Evolutionary conservation across 1,284 basidiomycete genomes (phyloP).

Genomic region (Amylostereum chailletii): DNA sequence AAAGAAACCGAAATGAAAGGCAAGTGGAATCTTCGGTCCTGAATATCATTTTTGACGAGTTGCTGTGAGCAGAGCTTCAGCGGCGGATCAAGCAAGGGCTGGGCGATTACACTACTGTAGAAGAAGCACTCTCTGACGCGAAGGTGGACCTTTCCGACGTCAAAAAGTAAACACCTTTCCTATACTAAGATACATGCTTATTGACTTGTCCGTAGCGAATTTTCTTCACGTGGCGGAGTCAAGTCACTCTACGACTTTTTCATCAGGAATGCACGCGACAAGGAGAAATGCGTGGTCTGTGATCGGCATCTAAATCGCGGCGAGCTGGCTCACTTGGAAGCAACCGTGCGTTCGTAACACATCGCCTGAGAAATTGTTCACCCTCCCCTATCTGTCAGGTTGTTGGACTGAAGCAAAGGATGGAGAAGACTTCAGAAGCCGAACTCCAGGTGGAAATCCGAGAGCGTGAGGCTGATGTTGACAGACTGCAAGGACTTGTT

Average conservation of each 20-base stretch:
- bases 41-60: background rate
- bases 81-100: background rate
- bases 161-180: too few relatives aligned
- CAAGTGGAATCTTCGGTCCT: slow-evolving; percentile 22
- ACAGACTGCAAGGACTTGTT: slow-evolving; percentile 46
- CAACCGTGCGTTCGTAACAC: slow-evolving; percentile 39
- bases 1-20: slow-evolving; percentile 61
- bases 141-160: too few relatives aligned
- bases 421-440: slow-evolving; percentile 37
- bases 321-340: slow-evolving; percentile 60
- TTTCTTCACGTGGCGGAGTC: too few relatives aligned
- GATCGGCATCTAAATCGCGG: slow-evolving; percentile 56
- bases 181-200: background rate
- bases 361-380: background rate
- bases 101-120: background rate
- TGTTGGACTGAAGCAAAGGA: slow-evolving; percentile 42
- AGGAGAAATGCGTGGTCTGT: slow-evolving; percentile 73
- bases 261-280: slow-evolving; percentile 50
- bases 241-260: slow-evolving; percentile 54
- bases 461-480: slow-evolving; percentile 56
- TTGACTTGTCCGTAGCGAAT: background rate
- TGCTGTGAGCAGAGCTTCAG: background rate
- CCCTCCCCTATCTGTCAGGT: too few relatives aligned
- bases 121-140: too few relatives aligned
- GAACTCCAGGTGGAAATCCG: slow-evolving; percentile 39